phyloP scores from a whole-genome alignment of 1,284 basidiomycete genomes.

The Irpex rosettiformis region DNA sequence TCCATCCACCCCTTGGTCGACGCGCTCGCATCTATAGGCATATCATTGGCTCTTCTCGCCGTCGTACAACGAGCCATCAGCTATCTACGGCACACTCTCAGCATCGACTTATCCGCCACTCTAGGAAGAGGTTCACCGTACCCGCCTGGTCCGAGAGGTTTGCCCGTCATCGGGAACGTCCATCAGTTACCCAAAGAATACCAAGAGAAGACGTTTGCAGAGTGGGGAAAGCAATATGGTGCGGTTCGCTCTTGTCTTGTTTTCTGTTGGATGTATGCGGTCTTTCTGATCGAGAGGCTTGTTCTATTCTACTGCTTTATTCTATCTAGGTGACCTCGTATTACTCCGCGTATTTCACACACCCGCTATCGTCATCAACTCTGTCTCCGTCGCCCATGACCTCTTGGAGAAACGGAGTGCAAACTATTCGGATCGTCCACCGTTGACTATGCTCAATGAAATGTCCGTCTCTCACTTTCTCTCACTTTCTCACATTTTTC shows the following conservation, averaged over 20 bases:
- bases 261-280: not conserved
- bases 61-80: not conserved
- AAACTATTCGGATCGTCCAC: conserved; percentile 33
- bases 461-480: conserved; percentile 24
- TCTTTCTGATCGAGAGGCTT: not conserved
- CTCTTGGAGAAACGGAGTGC: conserved; percentile 39
- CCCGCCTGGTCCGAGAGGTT: not conserved
- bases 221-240: conserved; percentile 5
- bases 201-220: not conserved
- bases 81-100: not conserved
- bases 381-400: conserved; percentile 31
- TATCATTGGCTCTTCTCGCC: not conserved
- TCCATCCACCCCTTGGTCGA: not conserved
- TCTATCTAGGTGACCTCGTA: conserved; percentile 22
- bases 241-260: not conserved
- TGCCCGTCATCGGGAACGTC: conserved; percentile 9
- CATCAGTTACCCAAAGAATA: conserved; percentile 4
- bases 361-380: conserved; percentile 39
- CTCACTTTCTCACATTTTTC: not conserved
- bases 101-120: not conserved
- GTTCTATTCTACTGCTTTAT: not conserved
- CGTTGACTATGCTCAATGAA: conserved; percentile 29
- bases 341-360: conserved; percentile 20
- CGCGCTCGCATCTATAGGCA: not conserved
- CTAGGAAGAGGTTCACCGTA: not conserved